Conservation (phyloP, 2,329 filamentous ascomycete species). For the Fusarium algeriense region DNA sequence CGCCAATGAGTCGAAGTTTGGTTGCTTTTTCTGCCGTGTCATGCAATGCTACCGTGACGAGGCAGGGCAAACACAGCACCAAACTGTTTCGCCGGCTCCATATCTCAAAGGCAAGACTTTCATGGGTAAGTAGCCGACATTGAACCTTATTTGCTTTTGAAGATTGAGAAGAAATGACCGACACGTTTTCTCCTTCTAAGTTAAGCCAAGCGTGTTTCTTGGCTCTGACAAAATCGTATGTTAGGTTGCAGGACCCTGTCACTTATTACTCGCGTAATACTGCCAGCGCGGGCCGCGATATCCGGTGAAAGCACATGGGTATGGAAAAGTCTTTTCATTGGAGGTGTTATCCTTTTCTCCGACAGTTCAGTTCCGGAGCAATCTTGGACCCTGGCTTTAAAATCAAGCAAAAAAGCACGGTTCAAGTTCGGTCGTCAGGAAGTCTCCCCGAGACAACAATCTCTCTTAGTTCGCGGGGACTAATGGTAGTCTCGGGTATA, state of each 20-base stretch:
- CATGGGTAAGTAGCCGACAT: neutral
- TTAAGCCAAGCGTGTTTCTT: neutral
- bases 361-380: neutral
- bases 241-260: neutral
- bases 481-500: neutral
- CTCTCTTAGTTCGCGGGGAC: neutral
- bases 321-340: neutral
- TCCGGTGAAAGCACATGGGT: neutral
- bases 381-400: neutral
- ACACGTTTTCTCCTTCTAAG: neutral
- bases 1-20: neutral
- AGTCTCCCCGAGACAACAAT: neutral
- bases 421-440: neutral
- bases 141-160: slow-evolving; percentile 3
- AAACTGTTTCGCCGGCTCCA: neutral
- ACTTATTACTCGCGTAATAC: neutral
- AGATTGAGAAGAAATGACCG: neutral
- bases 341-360: neutral
- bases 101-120: neutral
- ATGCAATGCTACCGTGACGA: neutral
- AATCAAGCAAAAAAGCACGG: neutral
- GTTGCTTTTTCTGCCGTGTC: neutral
- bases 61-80: neutral
- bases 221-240: neutral
- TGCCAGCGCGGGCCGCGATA: neutral